Percentiles rank a stretch among this genome's conserved stretches.
Evolutionary conservation across 169 alveolate species (phyloP).

Genomic region (Plasmodium falciparum): DNA sequence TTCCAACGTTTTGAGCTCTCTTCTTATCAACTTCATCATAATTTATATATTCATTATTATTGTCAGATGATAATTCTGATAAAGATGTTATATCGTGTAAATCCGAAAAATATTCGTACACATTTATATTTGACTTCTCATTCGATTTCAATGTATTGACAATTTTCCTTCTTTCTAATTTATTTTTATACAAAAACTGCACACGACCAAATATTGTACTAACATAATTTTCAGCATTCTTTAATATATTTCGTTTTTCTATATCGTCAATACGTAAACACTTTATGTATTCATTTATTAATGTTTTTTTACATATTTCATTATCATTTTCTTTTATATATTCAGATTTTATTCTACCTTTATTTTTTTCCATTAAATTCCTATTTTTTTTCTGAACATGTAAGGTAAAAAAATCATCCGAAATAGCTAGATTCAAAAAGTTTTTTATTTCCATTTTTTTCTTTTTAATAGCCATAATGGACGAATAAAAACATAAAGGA

Average conservation of each 20-base stretch:
- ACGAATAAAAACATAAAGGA: constrained; percentile 49
- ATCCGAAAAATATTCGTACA: constrained; percentile 51
- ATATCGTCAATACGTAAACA: constrained; percentile 14
- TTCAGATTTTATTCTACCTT: too few species aligned
- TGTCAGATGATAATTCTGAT: constrained; percentile 74
- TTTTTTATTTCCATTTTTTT: constrained; percentile 13
- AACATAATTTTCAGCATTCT: constrained; percentile 54
- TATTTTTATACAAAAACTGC: constrained; percentile 55
- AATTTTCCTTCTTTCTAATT: constrained; percentile 9
- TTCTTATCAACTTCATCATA: constrained; percentile 14
- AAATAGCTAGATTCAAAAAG: constrained; percentile 55
- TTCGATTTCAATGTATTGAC: neutral
- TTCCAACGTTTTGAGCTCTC: neutral
- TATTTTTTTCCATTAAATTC: constrained; percentile 1
- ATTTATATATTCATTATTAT: constrained; percentile 7
- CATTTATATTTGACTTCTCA: neutral
- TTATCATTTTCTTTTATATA: too few species aligned
- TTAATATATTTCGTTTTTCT: constrained; percentile 35
- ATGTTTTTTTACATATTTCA: neutral
- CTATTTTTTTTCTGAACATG: constrained; percentile 29
- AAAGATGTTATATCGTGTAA: constrained; percentile 44
- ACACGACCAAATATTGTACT: constrained; percentile 47
- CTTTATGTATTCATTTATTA: constrained; percentile 20
- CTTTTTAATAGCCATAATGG: constrained; percentile 71
- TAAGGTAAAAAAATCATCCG: constrained; percentile 35